phyloP scores from a whole-genome alignment of 169 alveolate genomes.

The Cryptosporidium parvum region DNA sequence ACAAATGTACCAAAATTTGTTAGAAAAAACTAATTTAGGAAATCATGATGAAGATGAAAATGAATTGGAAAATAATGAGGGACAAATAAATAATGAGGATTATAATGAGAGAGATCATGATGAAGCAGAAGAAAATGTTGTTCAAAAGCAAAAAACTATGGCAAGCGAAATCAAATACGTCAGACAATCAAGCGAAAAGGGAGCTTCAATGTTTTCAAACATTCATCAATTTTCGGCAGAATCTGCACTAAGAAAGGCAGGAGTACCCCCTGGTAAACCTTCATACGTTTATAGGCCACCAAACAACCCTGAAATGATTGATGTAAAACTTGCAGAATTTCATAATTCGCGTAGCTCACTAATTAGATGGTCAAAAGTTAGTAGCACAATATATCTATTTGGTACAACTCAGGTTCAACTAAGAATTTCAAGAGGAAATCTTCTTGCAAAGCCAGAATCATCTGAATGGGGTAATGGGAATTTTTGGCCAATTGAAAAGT shows the following conservation, averaged over 20 bases:
- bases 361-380: slow-evolving; percentile 71
- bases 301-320: slow-evolving; percentile 40
- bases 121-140: background rate
- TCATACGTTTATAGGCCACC: slow-evolving; percentile 67
- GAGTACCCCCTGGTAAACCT: slow-evolving; percentile 76
- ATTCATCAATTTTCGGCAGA: slow-evolving; percentile 73
- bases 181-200: slow-evolving; percentile 15
- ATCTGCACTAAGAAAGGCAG: slow-evolving; percentile 74
- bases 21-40: slow-evolving; percentile 19
- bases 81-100: background rate
- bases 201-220: slow-evolving; percentile 42
- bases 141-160: slow-evolving; percentile 16
- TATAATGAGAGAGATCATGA: background rate
- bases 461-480: slow-evolving; percentile 75
- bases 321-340: slow-evolving; percentile 61
- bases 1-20: slow-evolving; percentile 45
- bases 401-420: slow-evolving; percentile 73
- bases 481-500: slow-evolving; percentile 74
- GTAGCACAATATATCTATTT: slow-evolving; percentile 62
- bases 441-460: slow-evolving; percentile 60
- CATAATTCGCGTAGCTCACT: slow-evolving; percentile 73
- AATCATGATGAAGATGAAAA: background rate
- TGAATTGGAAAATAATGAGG: background rate
- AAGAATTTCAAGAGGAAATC: slow-evolving; percentile 48
- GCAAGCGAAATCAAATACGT: background rate